A percentile compares a stretch with the other conserved stretches of the same genome.
phyloP scores from a whole-genome alignment of 192 early-diverging fungal species.

The Lunasporangiospora selenospora region DNA sequence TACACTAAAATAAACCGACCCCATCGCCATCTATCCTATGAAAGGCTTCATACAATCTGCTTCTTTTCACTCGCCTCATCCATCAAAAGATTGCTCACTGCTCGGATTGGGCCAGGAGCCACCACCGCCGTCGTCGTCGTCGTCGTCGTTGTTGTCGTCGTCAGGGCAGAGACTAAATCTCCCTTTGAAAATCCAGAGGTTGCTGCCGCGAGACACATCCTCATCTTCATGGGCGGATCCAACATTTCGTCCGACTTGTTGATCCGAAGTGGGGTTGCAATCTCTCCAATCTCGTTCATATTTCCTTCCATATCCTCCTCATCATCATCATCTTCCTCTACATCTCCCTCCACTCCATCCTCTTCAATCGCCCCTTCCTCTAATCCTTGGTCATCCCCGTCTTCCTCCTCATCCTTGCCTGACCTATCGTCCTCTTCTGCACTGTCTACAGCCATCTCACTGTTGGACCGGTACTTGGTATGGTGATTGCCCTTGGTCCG shows the following conservation, averaged over 20 bases:
- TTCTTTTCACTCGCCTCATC: background rate
- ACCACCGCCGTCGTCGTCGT: background rate
- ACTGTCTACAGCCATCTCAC: too few species aligned
- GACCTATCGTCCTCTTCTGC: too few species aligned
- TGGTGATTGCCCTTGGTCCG: too few species aligned
- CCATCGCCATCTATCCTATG: background rate
- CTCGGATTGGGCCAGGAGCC: background rate
- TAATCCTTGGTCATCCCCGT: background rate
- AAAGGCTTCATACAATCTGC: background rate
- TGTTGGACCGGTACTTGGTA: too few species aligned
- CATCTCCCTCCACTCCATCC: background rate
- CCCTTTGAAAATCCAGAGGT: conserved; percentile 24
- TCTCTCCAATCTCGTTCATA: conserved; percentile 8
- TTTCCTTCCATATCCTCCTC: conserved; percentile 6
- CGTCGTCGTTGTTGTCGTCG: background rate
- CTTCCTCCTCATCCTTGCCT: background rate
- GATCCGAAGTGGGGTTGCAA: too few species aligned
- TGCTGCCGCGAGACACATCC: conserved; percentile 11
- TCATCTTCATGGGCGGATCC: background rate
- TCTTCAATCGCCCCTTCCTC: conserved; percentile 1
- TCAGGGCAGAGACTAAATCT: conserved; percentile 4
- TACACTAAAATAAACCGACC: background rate
- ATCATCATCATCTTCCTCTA: conserved; percentile 18
- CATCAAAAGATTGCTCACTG: background rate
- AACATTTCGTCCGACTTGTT: background rate